Conservation (phyloP, 768 basidiomycete species). For the Lentinula sp. region DNA sequence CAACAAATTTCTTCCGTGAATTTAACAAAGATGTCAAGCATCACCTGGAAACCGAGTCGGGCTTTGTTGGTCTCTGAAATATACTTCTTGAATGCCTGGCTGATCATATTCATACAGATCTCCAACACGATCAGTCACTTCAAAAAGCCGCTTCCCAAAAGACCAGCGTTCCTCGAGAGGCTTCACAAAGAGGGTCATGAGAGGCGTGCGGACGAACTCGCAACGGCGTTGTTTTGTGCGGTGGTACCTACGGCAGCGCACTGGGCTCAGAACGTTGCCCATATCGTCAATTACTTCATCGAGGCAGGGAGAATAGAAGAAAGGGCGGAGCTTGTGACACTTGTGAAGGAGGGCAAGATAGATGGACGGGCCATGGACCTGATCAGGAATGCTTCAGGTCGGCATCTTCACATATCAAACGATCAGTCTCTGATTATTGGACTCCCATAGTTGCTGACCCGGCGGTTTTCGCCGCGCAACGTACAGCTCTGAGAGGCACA, state of each 20-base stretch:
- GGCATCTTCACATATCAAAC: not conserved
- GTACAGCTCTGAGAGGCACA: not conserved
- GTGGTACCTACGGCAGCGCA: slow-evolving; percentile 48
- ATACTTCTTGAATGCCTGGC: not conserved
- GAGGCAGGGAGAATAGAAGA: slow-evolving; percentile 27
- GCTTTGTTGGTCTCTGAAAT: not conserved
- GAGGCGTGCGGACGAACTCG: slow-evolving; percentile 28
- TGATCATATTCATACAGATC: slow-evolving; percentile 2
- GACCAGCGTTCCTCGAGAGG: slow-evolving; percentile 23
- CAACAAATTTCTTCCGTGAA: slow-evolving; percentile 23
- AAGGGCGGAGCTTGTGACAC: slow-evolving; percentile 32
- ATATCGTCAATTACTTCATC: slow-evolving; percentile 58
- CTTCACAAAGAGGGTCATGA: slow-evolving; percentile 17
- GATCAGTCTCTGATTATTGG: not conserved
- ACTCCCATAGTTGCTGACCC: not conserved
- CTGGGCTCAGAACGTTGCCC: slow-evolving; percentile 50
- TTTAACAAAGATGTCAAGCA: slow-evolving; percentile 19
- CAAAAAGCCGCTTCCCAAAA: slow-evolving; percentile 11
- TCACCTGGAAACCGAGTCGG: not conserved
- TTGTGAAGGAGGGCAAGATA: slow-evolving; percentile 20
- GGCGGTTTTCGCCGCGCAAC: not conserved
- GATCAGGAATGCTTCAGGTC: slow-evolving; percentile 2
- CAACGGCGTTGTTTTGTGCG: slow-evolving; percentile 46
- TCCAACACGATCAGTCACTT: slow-evolving; percentile 6
- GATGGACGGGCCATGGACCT: slow-evolving; percentile 11